Evolutionary conservation across 2,329 filamentous ascomycete species (phyloP), one percentile per base, ranked within the genome.

Genomic region (Teratosphaeria pseudoeucalypti): DNA sequence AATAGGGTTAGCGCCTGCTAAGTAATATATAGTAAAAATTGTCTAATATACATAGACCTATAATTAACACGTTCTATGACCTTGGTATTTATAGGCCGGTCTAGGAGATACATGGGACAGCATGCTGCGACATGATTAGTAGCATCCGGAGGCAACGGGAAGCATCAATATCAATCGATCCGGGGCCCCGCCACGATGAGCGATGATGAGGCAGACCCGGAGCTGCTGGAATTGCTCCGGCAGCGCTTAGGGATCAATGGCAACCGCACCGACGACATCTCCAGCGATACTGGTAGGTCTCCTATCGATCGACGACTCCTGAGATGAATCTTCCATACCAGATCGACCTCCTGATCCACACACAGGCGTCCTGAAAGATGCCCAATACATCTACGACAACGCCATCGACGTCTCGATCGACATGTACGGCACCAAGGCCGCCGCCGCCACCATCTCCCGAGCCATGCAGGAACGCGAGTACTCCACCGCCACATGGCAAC

Each of bases 401-500:
- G 84, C 90, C 63, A 91, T 96, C 71, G 94, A 99, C 72, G 90
- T 99, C 37, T 89, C 90, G 11, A 79, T 99, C 52, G 88, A 92
- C 70, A 91, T 92, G 79, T 81, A 83, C 59, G 85, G 88, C 56
- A 92, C 88, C 57, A 95, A 94, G 74, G 81, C 81, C 34, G 92
- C 95, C 0, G 94, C 94, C 12, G 83, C 85, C 62, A 82, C 79
- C 56, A 92, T 99, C 66, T 87, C 89, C 75, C 75, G 80, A 10
- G 82, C 89, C 72, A 97, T 99, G 90, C 83, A 90, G 72, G 81
- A 85, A 72, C 90, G 90, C 70, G 77, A 81, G 43, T 97, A 95
- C 75, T 94, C 89, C 4, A 90, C 89, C 0, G 83, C 88, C 62
- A 88, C 85, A 9, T 99, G 94, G 94, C 84, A 89, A 14, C 82